Percentiles rank a stretch among this genome's conserved stretches.
Evolutionary conservation across 2,329 filamentous ascomycete genomes (phyloP).

Genomic region (Intubia oerlemansii): DNA sequence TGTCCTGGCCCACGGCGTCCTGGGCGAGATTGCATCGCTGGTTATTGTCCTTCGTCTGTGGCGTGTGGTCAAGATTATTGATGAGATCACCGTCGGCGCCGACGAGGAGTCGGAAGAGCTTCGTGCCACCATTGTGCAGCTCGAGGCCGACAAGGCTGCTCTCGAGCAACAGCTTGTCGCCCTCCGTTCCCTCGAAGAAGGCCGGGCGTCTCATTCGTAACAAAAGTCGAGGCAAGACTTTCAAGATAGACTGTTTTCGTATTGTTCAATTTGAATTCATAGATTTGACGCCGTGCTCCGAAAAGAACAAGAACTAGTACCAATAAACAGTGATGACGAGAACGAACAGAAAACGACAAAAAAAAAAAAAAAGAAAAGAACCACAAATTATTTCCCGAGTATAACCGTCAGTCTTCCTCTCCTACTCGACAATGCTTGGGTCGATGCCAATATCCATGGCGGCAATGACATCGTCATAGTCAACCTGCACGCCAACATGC

Average conservation of each 20-base stretch:
- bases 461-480: slow-evolving; percentile 86
- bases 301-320: background rate
- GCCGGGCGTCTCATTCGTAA: too few relatives aligned
- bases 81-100: slow-evolving; percentile 43
- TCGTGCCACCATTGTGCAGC: slow-evolving; percentile 25
- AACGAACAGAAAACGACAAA: too few relatives aligned
- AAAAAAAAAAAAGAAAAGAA: too few relatives aligned
- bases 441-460: slow-evolving; percentile 81
- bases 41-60: slow-evolving; percentile 45
- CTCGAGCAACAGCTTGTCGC: slow-evolving; percentile 8
- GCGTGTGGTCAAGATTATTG: slow-evolving; percentile 49
- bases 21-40: slow-evolving; percentile 44
- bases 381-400: too few relatives aligned
- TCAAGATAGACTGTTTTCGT: too few relatives aligned
- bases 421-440: slow-evolving; percentile 40
- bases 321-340: too few relatives aligned
- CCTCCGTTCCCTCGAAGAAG: slow-evolving; percentile 2
- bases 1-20: slow-evolving; percentile 32
- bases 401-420: too few relatives aligned
- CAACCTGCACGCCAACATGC: too few relatives aligned
- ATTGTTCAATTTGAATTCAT: background rate
- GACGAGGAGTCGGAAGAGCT: slow-evolving; percentile 39
- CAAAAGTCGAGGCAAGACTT: too few relatives aligned
- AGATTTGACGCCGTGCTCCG: background rate
- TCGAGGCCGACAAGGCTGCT: slow-evolving; percentile 25